Evolutionary conservation across 176 grass and related monocot genomes (phyloP).

Genomic region (Typha latifolia): DNA sequence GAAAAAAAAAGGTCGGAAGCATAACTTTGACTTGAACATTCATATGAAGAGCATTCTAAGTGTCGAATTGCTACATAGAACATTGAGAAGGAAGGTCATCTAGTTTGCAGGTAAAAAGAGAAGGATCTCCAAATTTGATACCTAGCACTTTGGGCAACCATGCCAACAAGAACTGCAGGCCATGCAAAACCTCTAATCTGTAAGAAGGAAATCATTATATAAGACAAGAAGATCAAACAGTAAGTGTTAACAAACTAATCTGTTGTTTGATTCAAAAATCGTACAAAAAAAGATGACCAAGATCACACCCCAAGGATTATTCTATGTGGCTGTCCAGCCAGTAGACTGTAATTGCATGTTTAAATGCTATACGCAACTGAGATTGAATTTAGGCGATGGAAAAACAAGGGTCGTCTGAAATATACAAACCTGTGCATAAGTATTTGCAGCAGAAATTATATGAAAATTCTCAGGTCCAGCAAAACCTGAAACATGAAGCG

Average conservation of each 20-base stretch:
- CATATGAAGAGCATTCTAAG: no score
- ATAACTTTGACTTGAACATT: no score
- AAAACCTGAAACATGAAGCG: constrained; percentile 50
- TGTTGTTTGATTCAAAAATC: no score
- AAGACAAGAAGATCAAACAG: not conserved
- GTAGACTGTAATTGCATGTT: not conserved
- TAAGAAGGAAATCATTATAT: constrained; percentile 21
- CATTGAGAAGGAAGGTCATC: not conserved
- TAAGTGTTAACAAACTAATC: not conserved
- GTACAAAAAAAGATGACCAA: no score
- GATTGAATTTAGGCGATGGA: not conserved
- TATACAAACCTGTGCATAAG: constrained; percentile 77
- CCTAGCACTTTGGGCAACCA: constrained; percentile 99
- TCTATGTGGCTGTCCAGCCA: no score
- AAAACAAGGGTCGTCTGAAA: constrained; percentile 1
- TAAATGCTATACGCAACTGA: not conserved
- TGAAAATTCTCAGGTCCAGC: constrained; percentile 75
- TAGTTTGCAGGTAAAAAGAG: constrained; percentile 2
- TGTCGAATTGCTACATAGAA: not conserved
- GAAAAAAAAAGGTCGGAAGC: no score
- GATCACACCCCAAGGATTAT: no score
- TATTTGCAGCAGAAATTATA: constrained; percentile 74
- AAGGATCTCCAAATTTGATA: constrained; percentile 25
- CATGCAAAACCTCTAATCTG: constrained; percentile 95
- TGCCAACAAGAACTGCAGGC: constrained; percentile 93